Evolutionary conservation across 345 rosid species (phyloP).

Genomic region (Conringia planisiliqua): DNA sequence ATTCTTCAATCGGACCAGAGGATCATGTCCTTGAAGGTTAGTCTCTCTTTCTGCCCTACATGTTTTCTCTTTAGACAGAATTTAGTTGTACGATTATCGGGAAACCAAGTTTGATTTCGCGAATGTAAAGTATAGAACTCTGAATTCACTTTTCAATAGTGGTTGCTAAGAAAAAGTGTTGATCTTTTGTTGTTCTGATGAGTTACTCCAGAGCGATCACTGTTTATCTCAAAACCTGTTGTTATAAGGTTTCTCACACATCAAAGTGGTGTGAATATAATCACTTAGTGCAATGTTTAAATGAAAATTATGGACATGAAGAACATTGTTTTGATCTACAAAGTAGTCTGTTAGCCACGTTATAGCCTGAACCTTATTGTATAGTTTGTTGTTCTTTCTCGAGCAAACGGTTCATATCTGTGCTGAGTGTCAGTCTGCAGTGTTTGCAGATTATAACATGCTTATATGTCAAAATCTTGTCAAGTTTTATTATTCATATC

Average conservation of each 20-base stretch:
- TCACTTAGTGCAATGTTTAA: neutral
- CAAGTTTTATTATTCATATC: neutral
- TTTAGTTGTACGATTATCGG: neutral
- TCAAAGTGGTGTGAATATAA: neutral
- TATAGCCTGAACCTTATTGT: neutral
- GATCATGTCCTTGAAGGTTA: slow-evolving; percentile 88
- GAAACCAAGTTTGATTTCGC: neutral
- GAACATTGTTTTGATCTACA: neutral
- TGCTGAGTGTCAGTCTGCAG: neutral
- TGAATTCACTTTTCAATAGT: neutral
- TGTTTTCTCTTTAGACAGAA: neutral
- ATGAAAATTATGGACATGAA: neutral
- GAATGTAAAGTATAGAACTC: neutral
- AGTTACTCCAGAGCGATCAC: neutral
- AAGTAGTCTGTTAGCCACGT: neutral
- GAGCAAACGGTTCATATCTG: neutral
- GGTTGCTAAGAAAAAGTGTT: neutral
- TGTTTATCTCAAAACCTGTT: neutral
- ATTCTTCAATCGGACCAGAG: slow-evolving; percentile 91
- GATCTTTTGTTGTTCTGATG: neutral
- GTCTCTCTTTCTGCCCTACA: neutral
- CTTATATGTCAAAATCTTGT: neutral
- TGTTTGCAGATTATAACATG: neutral
- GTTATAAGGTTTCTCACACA: neutral
- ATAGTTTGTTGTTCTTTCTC: neutral